Evolutionary conservation across 306 rosid genomes (phyloP).

Genomic region (Coriaria nepalensis): DNA sequence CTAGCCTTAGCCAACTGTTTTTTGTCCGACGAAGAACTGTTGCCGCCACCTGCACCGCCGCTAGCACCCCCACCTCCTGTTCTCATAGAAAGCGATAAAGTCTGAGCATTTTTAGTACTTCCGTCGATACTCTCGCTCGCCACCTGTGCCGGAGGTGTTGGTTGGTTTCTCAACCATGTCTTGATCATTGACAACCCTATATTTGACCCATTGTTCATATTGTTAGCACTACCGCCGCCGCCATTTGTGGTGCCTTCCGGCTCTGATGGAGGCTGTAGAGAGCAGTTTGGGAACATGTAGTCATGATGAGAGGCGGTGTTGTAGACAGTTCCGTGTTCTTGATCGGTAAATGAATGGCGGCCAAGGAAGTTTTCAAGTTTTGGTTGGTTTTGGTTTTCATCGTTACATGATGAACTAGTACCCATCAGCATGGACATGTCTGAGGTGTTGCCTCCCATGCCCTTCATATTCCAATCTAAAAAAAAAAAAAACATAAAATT

Average conservation of each 20-base stretch:
- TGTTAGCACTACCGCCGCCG: conserved; percentile 4
- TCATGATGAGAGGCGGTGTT: conserved; percentile 11
- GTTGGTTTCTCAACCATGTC: conserved; percentile 80
- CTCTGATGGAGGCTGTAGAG: conserved; percentile 27
- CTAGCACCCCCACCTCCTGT: conserved; percentile 38
- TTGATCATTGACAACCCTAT: conserved; percentile 82
- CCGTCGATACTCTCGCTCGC: conserved; percentile 11
- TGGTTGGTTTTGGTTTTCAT: conserved; percentile 35
- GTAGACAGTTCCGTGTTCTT: conserved; percentile 18
- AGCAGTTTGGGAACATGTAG: conserved; percentile 27
- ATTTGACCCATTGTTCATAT: conserved; percentile 13
- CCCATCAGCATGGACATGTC: conserved; percentile 35
- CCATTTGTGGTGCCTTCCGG: conserved; percentile 1
- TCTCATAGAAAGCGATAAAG: conserved; percentile 71
- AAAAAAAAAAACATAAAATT: background rate
- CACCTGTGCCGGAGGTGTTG: conserved; percentile 17
- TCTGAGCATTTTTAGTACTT: conserved; percentile 23
- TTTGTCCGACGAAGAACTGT: conserved; percentile 42
- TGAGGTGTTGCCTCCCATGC: conserved; percentile 19
- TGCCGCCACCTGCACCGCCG: conserved; percentile 23
- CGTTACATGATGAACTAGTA: conserved; percentile 23
- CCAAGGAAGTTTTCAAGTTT: conserved; percentile 91
- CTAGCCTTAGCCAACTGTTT: conserved; percentile 18
- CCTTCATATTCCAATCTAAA: conserved; percentile 62
- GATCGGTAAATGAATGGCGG: conserved; percentile 46